Percentiles rank a stretch among this genome's conserved stretches.
Conservation (phyloP, 2,329 filamentous ascomycete species). For the Plectosphaerella plurivora region DNA sequence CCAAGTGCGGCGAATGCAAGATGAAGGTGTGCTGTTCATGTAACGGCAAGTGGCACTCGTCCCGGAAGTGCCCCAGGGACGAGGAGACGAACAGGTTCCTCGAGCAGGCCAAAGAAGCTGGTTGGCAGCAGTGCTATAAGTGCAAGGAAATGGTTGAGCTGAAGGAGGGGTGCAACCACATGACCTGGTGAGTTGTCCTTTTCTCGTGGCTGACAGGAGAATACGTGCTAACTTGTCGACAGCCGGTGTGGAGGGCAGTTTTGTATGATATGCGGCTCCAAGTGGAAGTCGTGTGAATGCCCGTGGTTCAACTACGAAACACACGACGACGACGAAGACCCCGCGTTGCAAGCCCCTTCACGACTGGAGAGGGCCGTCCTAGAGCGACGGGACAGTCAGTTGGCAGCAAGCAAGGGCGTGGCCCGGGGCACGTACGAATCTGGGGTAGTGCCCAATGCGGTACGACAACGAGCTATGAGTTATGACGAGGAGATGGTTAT, state of each 20-base stretch:
- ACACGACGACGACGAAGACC: constrained; percentile 48
- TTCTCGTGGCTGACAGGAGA: constrained; percentile 9
- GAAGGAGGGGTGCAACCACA: constrained; percentile 81
- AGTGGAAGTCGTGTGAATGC: constrained; percentile 82
- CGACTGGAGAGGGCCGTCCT: constrained; percentile 18
- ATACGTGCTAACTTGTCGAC: constrained; percentile 8
- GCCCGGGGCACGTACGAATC: background rate
- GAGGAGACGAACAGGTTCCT: constrained; percentile 61
- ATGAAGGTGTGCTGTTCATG: constrained; percentile 72
- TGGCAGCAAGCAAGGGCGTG: constrained; percentile 5
- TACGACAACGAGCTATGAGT: background rate
- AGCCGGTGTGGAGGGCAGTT: constrained; percentile 79
- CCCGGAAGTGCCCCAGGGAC: constrained; percentile 66
- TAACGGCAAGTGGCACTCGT: constrained; percentile 68
- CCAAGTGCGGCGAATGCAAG: constrained; percentile 66
- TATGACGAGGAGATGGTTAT: constrained; percentile 44
- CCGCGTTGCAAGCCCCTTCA: constrained; percentile 45
- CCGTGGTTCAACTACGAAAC: constrained; percentile 69
- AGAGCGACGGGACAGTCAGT: constrained; percentile 4
- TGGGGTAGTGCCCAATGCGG: constrained; percentile 1
- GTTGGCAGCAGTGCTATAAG: constrained; percentile 72
- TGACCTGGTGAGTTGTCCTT: constrained; percentile 64
- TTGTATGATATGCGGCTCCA: constrained; percentile 77
- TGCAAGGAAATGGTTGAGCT: constrained; percentile 74
- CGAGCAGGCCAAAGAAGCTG: constrained; percentile 59